Percentiles rank a stretch among this genome's conserved stretches.
Evolutionary conservation across 805 yeast genomes (phyloP).

Genomic region (Candida caryicola): DNA sequence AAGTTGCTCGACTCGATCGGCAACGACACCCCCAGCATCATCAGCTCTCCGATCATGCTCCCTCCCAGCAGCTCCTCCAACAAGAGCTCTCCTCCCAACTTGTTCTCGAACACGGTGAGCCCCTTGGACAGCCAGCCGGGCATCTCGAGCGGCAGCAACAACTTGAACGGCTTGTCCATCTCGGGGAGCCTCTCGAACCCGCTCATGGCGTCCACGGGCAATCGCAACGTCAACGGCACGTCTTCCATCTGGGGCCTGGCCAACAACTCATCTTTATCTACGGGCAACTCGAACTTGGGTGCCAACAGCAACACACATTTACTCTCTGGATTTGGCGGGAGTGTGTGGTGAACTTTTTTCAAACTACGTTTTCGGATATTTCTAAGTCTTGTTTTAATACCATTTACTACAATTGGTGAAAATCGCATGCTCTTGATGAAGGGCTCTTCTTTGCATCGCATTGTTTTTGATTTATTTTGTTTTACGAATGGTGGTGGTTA

Average conservation of each 20-base stretch:
- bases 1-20: slow-evolving; percentile 18
- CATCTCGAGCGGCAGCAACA: slow-evolving; percentile 3
- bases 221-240: background rate
- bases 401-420: background rate
- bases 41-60: slow-evolving; percentile 20
- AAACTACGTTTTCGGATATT: no score
- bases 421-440: background rate
- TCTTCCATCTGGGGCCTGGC: slow-evolving; percentile 25
- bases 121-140: background rate
- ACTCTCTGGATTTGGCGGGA: slow-evolving; percentile 15
- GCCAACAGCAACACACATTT: slow-evolving; percentile 5
- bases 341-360: slow-evolving; percentile 16
- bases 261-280: slow-evolving; percentile 10
- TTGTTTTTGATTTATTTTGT: slow-evolving; percentile 1
- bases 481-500: slow-evolving; percentile 1
- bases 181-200: slow-evolving; percentile 2
- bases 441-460: slow-evolving; percentile 1
- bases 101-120: slow-evolving; percentile 13
- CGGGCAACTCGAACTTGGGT: slow-evolving; percentile 5
- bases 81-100: slow-evolving; percentile 24
- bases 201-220: background rate
- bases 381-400: no score
- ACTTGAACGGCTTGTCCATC: slow-evolving; percentile 12
- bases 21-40: slow-evolving; percentile 5
- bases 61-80: slow-evolving; percentile 16